Base-by-base conservation (phyloP, 176 grass and related monocot genomes). In the Aegilops tauschii region DNA sequence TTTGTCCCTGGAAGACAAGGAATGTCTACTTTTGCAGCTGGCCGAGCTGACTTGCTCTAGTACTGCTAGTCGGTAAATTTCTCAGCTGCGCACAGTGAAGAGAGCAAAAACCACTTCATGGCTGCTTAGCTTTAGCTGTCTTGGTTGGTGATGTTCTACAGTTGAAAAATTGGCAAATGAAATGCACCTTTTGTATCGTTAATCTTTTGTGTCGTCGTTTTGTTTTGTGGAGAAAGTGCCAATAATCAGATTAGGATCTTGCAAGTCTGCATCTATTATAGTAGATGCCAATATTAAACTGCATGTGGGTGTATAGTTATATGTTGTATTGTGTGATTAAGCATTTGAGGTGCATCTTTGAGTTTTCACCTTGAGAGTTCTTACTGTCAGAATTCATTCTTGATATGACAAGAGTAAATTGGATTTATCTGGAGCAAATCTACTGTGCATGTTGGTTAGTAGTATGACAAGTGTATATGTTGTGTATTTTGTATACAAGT, bases 31-130 rank as follows among this genome's bases (percentile, higher is more conserved):
- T 74, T 39, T 92, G 83, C 93, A 88, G 86, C 88, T 92, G 90
- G 90, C 90, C 93, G 86, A 90, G 88, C 84, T 90, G 90, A 16
- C 83, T 95, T 50, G 83, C 77, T 40, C 4, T 78, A 82, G 80
- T 63, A 14, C 37, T 82, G 83, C 71, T 78, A 85, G 88, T 65
- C 80, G 75, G 47, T 85, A 95, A 95, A 86, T 90, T 86, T 61
- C 42, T 12, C 86, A 89, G 90, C 83, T 89, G 83, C 90, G 64
- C 54, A 92, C 16, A 95, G 28, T 44, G 86, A 91, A 92, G 45
- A 79, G 88, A 18, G 84, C 83, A 90, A 71, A 88, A 95, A 95
- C 86, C 86, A 90, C 83, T 84, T 94, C 86, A 72, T 81, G 83
- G 71, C 83, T 87, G 59, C 90, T 82, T 78, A 88, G 11, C 18